Evolutionary conservation across 192 early-diverging fungal genomes (phyloP).

Genomic region (Coemansia reversa): DNA sequence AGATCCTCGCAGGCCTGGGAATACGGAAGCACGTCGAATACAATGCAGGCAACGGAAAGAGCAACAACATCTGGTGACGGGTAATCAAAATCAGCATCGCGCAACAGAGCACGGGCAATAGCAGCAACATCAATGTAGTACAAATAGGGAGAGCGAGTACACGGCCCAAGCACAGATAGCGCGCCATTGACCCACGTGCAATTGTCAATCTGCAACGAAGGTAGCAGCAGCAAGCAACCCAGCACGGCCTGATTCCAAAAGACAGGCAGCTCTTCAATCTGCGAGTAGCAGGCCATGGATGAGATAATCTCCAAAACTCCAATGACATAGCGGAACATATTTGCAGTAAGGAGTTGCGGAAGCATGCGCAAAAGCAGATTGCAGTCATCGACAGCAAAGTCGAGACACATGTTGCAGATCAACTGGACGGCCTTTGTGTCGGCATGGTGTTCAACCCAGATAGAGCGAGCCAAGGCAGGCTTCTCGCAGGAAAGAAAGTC

Average conservation of each 20-base stretch:
- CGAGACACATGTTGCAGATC: slow-evolving; percentile 72
- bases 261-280: slow-evolving; percentile 18
- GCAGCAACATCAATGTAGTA: slow-evolving; percentile 14
- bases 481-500: slow-evolving; percentile 69
- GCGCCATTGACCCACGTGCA: slow-evolving; percentile 17
- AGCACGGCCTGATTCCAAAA: slow-evolving; percentile 42
- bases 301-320: slow-evolving; percentile 56
- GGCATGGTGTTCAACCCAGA: slow-evolving; percentile 66
- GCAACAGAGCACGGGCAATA: slow-evolving; percentile 14
- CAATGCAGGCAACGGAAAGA: slow-evolving; percentile 24
- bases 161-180: slow-evolving; percentile 28
- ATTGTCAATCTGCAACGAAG: neutral
- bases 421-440: slow-evolving; percentile 60
- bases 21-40: slow-evolving; percentile 24
- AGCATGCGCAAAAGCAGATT: slow-evolving; percentile 63
- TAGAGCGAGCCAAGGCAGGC: slow-evolving; percentile 62
- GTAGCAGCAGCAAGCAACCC: slow-evolving; percentile 13
- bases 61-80: neutral
- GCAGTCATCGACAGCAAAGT: slow-evolving; percentile 64
- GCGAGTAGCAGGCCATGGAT: slow-evolving; percentile 20
- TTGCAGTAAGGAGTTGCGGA: slow-evolving; percentile 42
- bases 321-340: slow-evolving; percentile 53
- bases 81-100: neutral
- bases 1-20: slow-evolving; percentile 1
- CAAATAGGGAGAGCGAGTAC: slow-evolving; percentile 36